Percentiles rank a stretch among this genome's conserved stretches.
phyloP scores from a whole-genome alignment of 2,329 filamentous ascomycete species.

The Leptographium procerum region DNA sequence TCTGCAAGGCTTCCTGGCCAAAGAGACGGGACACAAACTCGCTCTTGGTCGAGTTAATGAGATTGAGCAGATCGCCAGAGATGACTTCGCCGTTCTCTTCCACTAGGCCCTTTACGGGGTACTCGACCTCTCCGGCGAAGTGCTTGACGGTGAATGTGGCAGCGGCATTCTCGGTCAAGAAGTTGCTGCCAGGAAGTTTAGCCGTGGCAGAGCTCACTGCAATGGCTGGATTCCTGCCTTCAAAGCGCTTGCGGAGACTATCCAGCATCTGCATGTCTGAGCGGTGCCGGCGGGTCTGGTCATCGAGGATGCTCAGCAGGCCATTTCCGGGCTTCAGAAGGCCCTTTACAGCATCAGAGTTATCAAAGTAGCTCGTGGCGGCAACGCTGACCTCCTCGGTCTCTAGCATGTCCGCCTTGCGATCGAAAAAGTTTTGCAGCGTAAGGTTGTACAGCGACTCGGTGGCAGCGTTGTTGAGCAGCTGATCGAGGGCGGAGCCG shows the following conservation, averaged over 20 bases:
- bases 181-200: constrained; percentile 78
- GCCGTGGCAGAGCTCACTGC: constrained; percentile 63
- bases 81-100: constrained; percentile 97
- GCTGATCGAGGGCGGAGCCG: constrained; percentile 76
- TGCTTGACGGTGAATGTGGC: constrained; percentile 85
- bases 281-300: constrained; percentile 83
- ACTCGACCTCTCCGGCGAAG: constrained; percentile 94
- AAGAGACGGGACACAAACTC: constrained; percentile 84
- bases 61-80: constrained; percentile 88
- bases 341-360: constrained; percentile 85
- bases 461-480: constrained; percentile 87
- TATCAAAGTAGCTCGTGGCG: constrained; percentile 95
- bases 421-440: constrained; percentile 90
- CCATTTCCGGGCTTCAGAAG: constrained; percentile 89
- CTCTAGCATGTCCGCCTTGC: constrained; percentile 85
- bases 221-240: constrained; percentile 88
- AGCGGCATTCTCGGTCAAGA: constrained; percentile 68
- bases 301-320: constrained; percentile 84
- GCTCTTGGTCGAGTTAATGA: constrained; percentile 80
- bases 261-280: constrained; percentile 86
- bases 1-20: constrained; percentile 89
- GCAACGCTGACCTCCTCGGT: constrained; percentile 85
- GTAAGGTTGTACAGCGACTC: constrained; percentile 90
- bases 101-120: constrained; percentile 72
- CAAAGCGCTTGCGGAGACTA: constrained; percentile 82